A percentile compares a stretch with the other conserved stretches of the same genome.
phyloP scores from a whole-genome alignment of 2,329 filamentous ascomycete species.

The Ilyonectria destructans region DNA sequence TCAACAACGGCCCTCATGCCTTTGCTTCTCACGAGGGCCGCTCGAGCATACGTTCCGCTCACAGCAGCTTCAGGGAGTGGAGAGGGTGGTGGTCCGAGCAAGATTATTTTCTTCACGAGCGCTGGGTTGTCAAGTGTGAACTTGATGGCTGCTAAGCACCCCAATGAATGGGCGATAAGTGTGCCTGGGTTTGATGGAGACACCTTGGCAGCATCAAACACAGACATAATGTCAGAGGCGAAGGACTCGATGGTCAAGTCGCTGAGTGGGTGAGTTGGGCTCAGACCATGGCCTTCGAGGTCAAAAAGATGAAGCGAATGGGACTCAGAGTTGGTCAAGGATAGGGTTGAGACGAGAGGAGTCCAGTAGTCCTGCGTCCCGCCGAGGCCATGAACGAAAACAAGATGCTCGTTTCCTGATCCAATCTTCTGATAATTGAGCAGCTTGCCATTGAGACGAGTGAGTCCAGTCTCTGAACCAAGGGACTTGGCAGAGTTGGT shows the following conservation, averaged over 20 bases:
- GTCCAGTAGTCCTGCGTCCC: conserved; percentile 62
- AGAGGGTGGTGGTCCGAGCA: conserved; percentile 64
- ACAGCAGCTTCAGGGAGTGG: conserved; percentile 59
- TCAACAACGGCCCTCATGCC: conserved; percentile 64
- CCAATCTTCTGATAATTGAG: conserved; percentile 58
- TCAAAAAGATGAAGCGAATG: conserved; percentile 63
- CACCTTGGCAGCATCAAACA: conserved; percentile 56
- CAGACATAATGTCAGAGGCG: conserved; percentile 57
- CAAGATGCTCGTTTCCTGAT: conserved; percentile 48
- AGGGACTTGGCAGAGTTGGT: conserved; percentile 40
- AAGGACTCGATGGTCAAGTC: conserved; percentile 61
- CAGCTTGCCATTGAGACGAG: conserved; percentile 58
- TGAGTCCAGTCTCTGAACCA: conserved; percentile 49
- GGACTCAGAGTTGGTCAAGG: conserved; percentile 3
- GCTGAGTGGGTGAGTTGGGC: conserved; percentile 64
- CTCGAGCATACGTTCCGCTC: conserved; percentile 51
- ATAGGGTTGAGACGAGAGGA: conserved; percentile 59
- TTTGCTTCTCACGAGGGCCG: conserved; percentile 57
- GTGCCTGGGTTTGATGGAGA: conserved; percentile 51
- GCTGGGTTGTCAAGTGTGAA: conserved; percentile 59
- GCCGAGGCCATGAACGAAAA: conserved; percentile 72
- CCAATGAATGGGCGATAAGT: conserved; percentile 68
- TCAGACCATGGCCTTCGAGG: conserved; percentile 71
- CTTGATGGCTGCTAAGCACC: conserved; percentile 64
- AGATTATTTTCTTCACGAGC: conserved; percentile 61